phyloP scores from a whole-genome alignment of 1,284 basidiomycete species.

The Fomitopsis betulina region DNA sequence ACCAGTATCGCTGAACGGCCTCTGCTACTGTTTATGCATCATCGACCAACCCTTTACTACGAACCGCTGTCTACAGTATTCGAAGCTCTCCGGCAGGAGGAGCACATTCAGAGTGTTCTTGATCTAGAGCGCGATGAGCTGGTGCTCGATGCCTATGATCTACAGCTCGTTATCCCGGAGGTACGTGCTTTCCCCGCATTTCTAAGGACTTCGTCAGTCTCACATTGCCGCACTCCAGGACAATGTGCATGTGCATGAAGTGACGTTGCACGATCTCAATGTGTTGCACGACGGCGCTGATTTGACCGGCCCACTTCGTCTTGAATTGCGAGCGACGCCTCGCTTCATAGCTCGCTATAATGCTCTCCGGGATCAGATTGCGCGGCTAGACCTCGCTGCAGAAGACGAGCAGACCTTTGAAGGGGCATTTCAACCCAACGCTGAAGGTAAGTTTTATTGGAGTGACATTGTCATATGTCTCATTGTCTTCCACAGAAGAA shows the following conservation, averaged over 20 bases:
- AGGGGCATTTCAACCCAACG: background rate
- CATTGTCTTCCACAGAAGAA: background rate
- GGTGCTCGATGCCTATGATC: slow-evolving; percentile 60
- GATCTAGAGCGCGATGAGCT: slow-evolving; percentile 57
- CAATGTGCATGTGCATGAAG: slow-evolving; percentile 65
- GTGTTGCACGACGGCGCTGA: slow-evolving; percentile 64
- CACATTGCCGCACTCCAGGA: slow-evolving; percentile 41
- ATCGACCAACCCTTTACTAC: slow-evolving; percentile 66
- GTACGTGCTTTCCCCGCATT: slow-evolving; percentile 30
- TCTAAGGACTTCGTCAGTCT: background rate
- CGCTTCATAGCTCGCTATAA: slow-evolving; percentile 69
- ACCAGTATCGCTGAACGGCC: slow-evolving; percentile 15
- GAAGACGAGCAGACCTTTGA: slow-evolving; percentile 17
- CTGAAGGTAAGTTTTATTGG: background rate
- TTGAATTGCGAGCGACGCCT: slow-evolving; percentile 49
- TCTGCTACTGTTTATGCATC: slow-evolving; percentile 44
- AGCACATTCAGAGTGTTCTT: slow-evolving; percentile 39
- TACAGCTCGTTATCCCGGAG: slow-evolving; percentile 61
- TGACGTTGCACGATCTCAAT: slow-evolving; percentile 69
- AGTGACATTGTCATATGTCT: background rate
- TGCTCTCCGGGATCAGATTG: slow-evolving; percentile 53
- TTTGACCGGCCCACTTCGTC: slow-evolving; percentile 57
- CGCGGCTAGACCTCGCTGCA: slow-evolving; percentile 35
- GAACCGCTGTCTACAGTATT: slow-evolving; percentile 66
- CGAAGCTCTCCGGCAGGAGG: slow-evolving; percentile 60